phyloP scores from a whole-genome alignment of 495 filamentous ascomycete genomes.

The Pyronema domesticum region DNA sequence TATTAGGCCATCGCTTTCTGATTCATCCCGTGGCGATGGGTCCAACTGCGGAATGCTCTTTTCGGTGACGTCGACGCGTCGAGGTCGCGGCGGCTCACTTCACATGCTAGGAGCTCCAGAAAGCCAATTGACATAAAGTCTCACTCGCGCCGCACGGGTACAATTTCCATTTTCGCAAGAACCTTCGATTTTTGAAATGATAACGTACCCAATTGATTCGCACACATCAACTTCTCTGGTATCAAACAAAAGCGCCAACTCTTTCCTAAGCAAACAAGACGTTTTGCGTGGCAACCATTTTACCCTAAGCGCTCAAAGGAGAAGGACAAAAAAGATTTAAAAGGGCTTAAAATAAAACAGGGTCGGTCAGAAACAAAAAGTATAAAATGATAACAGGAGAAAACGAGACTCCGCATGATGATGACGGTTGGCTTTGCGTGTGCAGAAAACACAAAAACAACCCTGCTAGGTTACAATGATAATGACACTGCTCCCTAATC shows the following conservation, averaged over 20 bases:
- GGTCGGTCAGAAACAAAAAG: not conserved
- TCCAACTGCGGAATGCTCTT: too few species aligned
- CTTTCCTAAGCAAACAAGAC: not conserved
- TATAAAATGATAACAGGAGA: not conserved
- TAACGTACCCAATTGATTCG: not conserved
- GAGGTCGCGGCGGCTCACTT: too few species aligned
- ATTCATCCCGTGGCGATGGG: too few species aligned
- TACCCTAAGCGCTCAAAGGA: constrained; percentile 1
- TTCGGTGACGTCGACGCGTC: too few species aligned
- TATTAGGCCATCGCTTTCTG: too few species aligned
- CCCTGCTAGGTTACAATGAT: not conserved
- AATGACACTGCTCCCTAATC: not conserved
- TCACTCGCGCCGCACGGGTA: too few species aligned
- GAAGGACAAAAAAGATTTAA: not conserved
- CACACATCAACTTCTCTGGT: not conserved
- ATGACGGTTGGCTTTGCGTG: not conserved
- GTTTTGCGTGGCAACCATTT: not conserved
- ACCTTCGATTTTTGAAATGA: too few species aligned
- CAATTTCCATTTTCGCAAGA: too few species aligned
- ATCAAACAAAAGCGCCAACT: not conserved
- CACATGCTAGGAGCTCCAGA: too few species aligned
- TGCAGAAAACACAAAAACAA: not conserved
- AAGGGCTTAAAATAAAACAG: not conserved
- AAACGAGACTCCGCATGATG: not conserved
- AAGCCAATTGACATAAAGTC: too few species aligned